Base-by-base conservation (phyloP, 2,329 filamentous ascomycete species). In the Colletotrichum sp. region DNA sequence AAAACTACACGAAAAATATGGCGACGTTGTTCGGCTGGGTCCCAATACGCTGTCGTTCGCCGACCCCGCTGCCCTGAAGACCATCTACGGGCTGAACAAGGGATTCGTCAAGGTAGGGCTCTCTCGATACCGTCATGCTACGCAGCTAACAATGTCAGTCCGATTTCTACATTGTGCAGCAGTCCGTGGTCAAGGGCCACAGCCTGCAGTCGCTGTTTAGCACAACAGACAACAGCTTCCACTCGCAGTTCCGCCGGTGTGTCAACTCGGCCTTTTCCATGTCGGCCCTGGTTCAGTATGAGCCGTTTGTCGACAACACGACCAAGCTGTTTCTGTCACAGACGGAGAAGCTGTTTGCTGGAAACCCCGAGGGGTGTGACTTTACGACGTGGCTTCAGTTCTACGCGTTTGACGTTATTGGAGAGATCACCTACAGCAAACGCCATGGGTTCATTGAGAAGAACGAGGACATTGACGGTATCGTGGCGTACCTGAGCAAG, bases 81-180 rank as follows among this genome's bases (percentile, higher is more conserved):
- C 88, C 13, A 96, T 97, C 60, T 98, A 97, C 82, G 95, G 95
- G 0, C 84, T 96, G 59, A 96, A 96, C 82, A 96, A 96, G 84
- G 94, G 94, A 0, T 94, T 95, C 79, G 86, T 90, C 64, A 97
- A 97, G 90, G 94, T 94, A 84, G 64, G 64, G 77, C 39, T 49
- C 21, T 24, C 21, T 24, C 6, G 1, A 24, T 7, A 0, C 7
- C 10, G 2, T n/a, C 5, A 16, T 1, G 12, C 5, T 34, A 44
- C 64, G 3, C 44, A 10, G 21, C n/a, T 67, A 26, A 74, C 30
- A 1, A 4, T 9, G 8, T 9, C 69, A 95, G 92, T 95, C 94
- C 34, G 92, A 95, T 78, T 96, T 96, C 82, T 96, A 96, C 81
- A 91, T 94, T 0, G 93, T 96, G 5, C 95, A 96, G 81, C 92